Evolutionary conservation across 225 moss, liverwort and hornwort genomes (phyloP), one percentile per base, ranked within the genome.

Genomic region (Sphagnum tenellum): DNA sequence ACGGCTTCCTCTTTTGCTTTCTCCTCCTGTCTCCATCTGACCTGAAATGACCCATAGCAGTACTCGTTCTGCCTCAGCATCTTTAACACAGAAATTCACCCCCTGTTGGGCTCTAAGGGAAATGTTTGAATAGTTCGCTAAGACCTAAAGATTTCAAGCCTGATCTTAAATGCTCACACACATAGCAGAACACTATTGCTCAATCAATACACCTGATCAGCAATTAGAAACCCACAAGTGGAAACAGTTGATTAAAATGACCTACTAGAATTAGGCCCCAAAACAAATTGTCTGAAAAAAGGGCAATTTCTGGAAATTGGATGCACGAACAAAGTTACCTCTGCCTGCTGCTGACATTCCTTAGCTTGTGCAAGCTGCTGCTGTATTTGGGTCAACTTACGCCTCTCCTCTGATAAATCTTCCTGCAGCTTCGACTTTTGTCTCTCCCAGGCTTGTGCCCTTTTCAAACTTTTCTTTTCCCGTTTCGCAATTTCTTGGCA

Each of bases 21-120:
- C 51, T 89, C 86, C 65, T 86, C 89, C 70, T 89, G 89, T 71
- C 86, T 81, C 77, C 83, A 82, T 67, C 89, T 75, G 51, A 89
- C 89, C 89, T 89, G 68, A 29, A 0, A 0, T 29, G 0, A 29
- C 29, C 29, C 29, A 29, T 29, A 29, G 29, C 29, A 29, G 29
- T 29, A 29, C 29, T 29, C 29, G 0, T 29, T 29, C 29, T 29
- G 29, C 29, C 29, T 29, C 29, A 29, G 29, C 29, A 29, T 29
- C 29, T 29, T 29, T 9, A 52, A 9, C 52, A 52, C 1, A 52
- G 52, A 52, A 52, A 9, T 5, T 5, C 1, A 52, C 5, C 5
- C 5, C 1, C 1, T 52, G 9, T 9, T 5, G 52, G 9, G 52
- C 52, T 52, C 9, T 52, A 9, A 52, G 9, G 9, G 7, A 52